Evolutionary conservation across 78 protist genomes (phyloP), one percentile per base, ranked within the genome.

Genomic region (Dictyostelium capitatum): DNA sequence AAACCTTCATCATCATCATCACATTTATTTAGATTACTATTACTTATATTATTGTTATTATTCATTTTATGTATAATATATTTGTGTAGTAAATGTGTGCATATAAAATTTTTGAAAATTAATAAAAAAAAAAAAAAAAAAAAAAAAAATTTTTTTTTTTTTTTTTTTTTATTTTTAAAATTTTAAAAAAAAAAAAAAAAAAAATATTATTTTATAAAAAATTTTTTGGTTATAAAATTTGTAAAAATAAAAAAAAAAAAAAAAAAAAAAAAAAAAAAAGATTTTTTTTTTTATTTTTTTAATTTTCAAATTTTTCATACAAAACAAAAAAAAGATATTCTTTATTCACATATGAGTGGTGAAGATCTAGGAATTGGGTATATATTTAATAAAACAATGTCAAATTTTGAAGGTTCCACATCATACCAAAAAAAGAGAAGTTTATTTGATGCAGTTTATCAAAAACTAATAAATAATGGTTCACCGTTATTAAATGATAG

Each of bases 391-490:
- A 3, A 28, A 67, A 67, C 75, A 15, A 67, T 67, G 75, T 17
- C 75, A 67, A 67, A 67, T 67, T 14, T 67, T 14, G 75, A 67
- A 6, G 47, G 75, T 6, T 32, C 75, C 28, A 51, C 56, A 8
- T 32, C 75, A 32, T 67, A 67, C 4, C 75, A 67, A 67, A 67
- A 67, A 41, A 67, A 67, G 11, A 67, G 75, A 67, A 67, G 75
- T 67, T 32, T 67, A 67, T 67, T 67, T 32, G 75, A 67, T 67
- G 75, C 75, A 67, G 47, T 67, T 32, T 67, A 67, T 32, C 75
- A 67, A 67, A 67, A 67, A 67, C 17, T 67, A 67, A 32, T 67
- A 67, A 32, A 32, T 4, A 67, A 67, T 32, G 75, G 75, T 17
- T 67, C 75, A 32, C 75, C 75, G 0, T 15, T 15, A 6, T 17